Evolutionary conservation across 2,329 filamentous ascomycete species (phyloP), one percentile per base, ranked within the genome.

Genomic region (Lachnellula occidentalis): DNA sequence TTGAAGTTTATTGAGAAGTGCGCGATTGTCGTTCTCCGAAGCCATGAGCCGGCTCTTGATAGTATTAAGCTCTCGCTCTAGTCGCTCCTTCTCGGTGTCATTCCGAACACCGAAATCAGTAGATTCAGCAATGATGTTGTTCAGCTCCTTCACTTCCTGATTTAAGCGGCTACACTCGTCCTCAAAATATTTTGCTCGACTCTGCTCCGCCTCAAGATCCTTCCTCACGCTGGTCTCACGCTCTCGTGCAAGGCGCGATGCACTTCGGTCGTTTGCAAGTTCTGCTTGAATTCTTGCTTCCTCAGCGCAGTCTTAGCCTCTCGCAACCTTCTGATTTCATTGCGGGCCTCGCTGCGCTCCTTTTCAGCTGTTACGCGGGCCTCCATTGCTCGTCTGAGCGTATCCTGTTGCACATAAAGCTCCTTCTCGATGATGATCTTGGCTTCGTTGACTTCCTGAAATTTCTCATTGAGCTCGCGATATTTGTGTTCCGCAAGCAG

Each of bases 391-490:
- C 92, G 84, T 37, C 94, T 85, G 45, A 96, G 80, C 11, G 89
- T 88, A 67, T 99, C 92, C 70, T 96, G 92, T 67, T 97, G 92
- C 5, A 89, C 87, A 69, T 97, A 97, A 70, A 99, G 86, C 71
- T 97, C 92, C 71, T 96, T 97, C 71, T 99, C 92, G 59, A 99
- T 96, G 46, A 86, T 95, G 65, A 96, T 96, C 72, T 99, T 99
- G 27, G 90, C 86, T 60, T 96, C 91, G 64, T 96, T 96, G 34
- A 97, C 78, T 34, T 83, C 82, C 48, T 95, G 86, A 63, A 85
- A 95, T 61, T 97, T 91, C 24, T 92, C 85, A 68, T 92, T 86
- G 57, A 99, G 77, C 49, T 86, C 83, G 45, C 88, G 78, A 64
- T 86, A 89, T 69, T 94, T 95, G 73, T 96, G 92, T 63, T 96